phyloP scores from a whole-genome alignment of 2,329 filamentous ascomycete species.

The Diaporthe citri region DNA sequence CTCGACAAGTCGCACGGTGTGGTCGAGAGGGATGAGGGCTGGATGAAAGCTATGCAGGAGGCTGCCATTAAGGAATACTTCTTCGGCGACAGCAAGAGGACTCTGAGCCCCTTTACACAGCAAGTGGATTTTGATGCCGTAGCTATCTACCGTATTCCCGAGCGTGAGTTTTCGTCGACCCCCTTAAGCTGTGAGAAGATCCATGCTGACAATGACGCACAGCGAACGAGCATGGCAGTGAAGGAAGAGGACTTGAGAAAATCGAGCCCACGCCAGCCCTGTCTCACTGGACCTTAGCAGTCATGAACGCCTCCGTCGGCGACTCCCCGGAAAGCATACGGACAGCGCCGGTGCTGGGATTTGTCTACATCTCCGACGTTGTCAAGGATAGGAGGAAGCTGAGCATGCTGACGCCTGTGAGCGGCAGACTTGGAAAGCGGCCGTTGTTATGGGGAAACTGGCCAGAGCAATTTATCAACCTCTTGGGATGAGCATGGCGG shows the following conservation, averaged over 20 bases:
- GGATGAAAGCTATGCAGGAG: constrained; percentile 80
- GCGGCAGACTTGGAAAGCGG: constrained; percentile 81
- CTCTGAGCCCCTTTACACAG: constrained; percentile 89
- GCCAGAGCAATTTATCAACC: constrained; percentile 86
- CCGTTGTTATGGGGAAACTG: constrained; percentile 88
- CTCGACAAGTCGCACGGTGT: constrained; percentile 90
- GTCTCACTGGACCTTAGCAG: constrained; percentile 85
- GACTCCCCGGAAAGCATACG: constrained; percentile 80
- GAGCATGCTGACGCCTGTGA: constrained; percentile 85
- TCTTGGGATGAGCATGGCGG: constrained; percentile 66
- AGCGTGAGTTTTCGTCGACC: constrained; percentile 59
- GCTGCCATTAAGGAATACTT: constrained; percentile 92
- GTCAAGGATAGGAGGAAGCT: constrained; percentile 87
- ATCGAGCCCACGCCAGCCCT: constrained; percentile 76
- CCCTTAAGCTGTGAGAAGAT: not conserved
- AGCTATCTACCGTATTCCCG: constrained; percentile 77
- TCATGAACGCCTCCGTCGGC: constrained; percentile 80
- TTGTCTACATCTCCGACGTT: constrained; percentile 91
- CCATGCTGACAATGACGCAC: constrained; percentile 20
- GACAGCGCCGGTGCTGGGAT: constrained; percentile 89
- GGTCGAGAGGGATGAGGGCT: constrained; percentile 79
- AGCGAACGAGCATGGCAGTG: constrained; percentile 48
- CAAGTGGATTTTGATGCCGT: constrained; percentile 83
- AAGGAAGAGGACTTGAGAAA: constrained; percentile 67
- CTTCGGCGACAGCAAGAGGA: constrained; percentile 83